Percentiles rank a stretch among this genome's conserved stretches.
phyloP scores from a whole-genome alignment of 2,329 filamentous ascomycete genomes.

The Xylariaceae sp. region DNA sequence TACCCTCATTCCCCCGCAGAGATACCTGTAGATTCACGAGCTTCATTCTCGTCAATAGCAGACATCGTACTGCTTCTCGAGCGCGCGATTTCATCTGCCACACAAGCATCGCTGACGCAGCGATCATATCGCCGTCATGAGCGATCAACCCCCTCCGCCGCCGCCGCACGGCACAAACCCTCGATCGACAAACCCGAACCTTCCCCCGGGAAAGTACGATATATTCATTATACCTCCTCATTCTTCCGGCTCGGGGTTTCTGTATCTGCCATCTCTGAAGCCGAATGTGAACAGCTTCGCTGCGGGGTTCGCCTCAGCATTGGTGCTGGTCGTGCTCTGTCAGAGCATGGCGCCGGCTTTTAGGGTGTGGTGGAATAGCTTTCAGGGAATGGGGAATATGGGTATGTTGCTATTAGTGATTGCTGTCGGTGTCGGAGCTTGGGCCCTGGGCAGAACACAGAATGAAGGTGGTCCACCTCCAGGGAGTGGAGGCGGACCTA shows the following conservation, averaged over 20 bases:
- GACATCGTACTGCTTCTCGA: constrained; percentile 24
- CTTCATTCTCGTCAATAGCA: constrained; percentile 2
- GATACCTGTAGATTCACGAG: neutral
- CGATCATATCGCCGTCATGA: constrained; percentile 65
- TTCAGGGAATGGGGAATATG: constrained; percentile 73
- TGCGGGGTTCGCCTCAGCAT: constrained; percentile 79
- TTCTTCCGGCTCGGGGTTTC: constrained; percentile 84
- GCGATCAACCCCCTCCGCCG: constrained; percentile 69
- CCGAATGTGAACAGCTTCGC: constrained; percentile 90
- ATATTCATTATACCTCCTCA: constrained; percentile 97
- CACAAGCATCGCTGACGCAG: constrained; percentile 45
- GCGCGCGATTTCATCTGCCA: constrained; percentile 34
- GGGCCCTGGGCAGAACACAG: constrained; percentile 74
- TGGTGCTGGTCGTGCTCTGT: constrained; percentile 75
- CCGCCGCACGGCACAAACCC: constrained; percentile 85
- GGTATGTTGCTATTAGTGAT: constrained; percentile 75
- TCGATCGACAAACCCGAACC: constrained; percentile 63
- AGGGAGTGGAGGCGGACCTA: constrained; percentile 28
- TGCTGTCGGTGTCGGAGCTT: constrained; percentile 77
- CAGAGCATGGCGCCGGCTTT: constrained; percentile 75
- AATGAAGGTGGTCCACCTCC: constrained; percentile 48
- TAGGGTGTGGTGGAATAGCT: constrained; percentile 73
- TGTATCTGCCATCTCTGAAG: constrained; percentile 90
- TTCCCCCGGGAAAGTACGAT: constrained; percentile 92
- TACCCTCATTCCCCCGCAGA: constrained; percentile 37